Conservation (phyloP, 768 basidiomycete genomes). For the Terana coerulea region DNA sequence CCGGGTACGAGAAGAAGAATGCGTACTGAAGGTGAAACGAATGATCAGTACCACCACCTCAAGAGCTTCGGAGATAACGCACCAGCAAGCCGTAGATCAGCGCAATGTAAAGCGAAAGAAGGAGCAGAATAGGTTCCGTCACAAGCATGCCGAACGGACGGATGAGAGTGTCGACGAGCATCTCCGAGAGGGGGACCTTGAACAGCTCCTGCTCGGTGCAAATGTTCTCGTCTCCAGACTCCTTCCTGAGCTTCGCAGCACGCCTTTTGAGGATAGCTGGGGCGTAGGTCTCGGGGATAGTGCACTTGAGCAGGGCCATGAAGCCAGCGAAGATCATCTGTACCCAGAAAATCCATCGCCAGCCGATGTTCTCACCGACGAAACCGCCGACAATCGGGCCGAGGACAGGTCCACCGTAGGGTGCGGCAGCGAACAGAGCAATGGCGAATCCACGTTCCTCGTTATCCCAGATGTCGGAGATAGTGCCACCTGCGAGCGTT, state of each 20-base stretch:
- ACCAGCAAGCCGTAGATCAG: slow-evolving; percentile 38
- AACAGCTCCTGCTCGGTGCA: slow-evolving; percentile 41
- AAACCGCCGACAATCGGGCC: slow-evolving; percentile 52
- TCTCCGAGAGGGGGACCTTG: slow-evolving; percentile 29
- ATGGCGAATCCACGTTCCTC: slow-evolving; percentile 38
- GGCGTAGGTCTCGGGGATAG: slow-evolving; percentile 46
- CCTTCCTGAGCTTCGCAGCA: slow-evolving; percentile 34
- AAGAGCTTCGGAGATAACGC: slow-evolving; percentile 11
- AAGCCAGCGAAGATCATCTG: slow-evolving; percentile 36
- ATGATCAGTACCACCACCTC: slow-evolving; percentile 7
- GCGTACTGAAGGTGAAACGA: slow-evolving; percentile 25
- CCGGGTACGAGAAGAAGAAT: slow-evolving; percentile 32
- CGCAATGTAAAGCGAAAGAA: slow-evolving; percentile 42
- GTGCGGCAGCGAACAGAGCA: slow-evolving; percentile 37
- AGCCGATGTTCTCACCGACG: slow-evolving; percentile 38
- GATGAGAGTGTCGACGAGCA: slow-evolving; percentile 37
- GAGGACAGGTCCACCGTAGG: slow-evolving; percentile 41
- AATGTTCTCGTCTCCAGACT: slow-evolving; percentile 33
- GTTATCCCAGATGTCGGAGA: slow-evolving; percentile 34
- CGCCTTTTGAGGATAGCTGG: slow-evolving; percentile 39
- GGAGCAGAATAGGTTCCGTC: slow-evolving; percentile 43
- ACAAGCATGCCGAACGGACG: slow-evolving; percentile 43
- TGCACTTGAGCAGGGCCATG: slow-evolving; percentile 24
- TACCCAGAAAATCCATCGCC: slow-evolving; percentile 36
- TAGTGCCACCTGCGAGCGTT: slow-evolving; percentile 32